phyloP scores from a whole-genome alignment of 805 yeast species.

The Millerago galiae region DNA sequence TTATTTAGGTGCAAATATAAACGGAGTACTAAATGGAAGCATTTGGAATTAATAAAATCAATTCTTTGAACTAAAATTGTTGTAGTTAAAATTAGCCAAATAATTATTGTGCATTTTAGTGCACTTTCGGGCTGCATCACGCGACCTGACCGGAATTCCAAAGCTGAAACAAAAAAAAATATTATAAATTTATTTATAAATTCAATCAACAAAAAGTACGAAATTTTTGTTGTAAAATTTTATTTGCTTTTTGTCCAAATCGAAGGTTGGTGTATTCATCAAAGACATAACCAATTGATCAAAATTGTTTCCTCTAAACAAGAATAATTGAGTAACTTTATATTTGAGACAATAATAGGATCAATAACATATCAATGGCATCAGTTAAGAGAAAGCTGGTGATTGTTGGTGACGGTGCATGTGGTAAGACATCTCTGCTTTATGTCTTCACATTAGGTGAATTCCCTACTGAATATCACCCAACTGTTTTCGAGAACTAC shows the following conservation, averaged over 20 bases:
- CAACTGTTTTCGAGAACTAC: slow-evolving; percentile 91
- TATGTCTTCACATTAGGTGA: slow-evolving; percentile 90
- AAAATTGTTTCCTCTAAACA: too few relatives aligned
- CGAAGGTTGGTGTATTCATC: too few relatives aligned
- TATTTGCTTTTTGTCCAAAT: too few relatives aligned
- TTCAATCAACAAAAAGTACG: background rate
- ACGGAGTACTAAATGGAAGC: background rate
- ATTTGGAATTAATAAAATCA: slow-evolving; percentile 3
- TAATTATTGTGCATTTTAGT: too few relatives aligned
- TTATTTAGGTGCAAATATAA: background rate
- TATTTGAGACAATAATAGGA: background rate
- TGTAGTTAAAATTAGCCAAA: too few relatives aligned
- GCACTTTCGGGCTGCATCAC: background rate
- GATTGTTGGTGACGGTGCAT: slow-evolving; percentile 92
- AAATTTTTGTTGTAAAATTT: background rate
- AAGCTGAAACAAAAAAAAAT: slow-evolving; percentile 1
- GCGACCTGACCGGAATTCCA: slow-evolving; percentile 2
- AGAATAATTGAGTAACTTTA: too few relatives aligned
- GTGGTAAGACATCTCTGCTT: slow-evolving; percentile 88
- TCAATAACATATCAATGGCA: slow-evolving; percentile 5
- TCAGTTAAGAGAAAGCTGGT: slow-evolving; percentile 65
- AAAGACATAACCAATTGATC: too few relatives aligned
- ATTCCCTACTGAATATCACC: slow-evolving; percentile 88
- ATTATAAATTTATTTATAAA: background rate
- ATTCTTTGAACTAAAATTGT: too few relatives aligned